Percentiles rank a stretch among this genome's conserved stretches.
phyloP scores from a whole-genome alignment of 371 early-diverging fungal genomes.

The Syncephalis fuscata region DNA sequence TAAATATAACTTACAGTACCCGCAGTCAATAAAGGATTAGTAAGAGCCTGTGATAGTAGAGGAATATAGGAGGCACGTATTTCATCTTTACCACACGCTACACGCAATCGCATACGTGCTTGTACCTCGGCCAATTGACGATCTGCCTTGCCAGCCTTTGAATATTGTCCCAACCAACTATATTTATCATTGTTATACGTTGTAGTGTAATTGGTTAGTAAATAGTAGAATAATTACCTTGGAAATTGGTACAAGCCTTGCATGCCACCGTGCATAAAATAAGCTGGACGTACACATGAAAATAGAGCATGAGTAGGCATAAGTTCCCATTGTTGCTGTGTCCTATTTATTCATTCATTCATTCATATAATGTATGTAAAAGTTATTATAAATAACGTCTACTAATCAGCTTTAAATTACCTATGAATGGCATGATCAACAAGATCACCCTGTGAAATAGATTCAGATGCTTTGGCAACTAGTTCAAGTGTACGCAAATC shows the following conservation, averaged over 20 bases:
- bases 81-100: slow-evolving; percentile 74
- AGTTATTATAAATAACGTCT: slow-evolving; percentile 1
- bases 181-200: too few relatives aligned
- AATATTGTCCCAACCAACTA: slow-evolving; percentile 90
- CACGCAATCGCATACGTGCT: slow-evolving; percentile 57
- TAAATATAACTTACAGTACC: slow-evolving; percentile 19
- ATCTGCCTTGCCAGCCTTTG: slow-evolving; percentile 54
- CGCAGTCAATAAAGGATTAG: slow-evolving; percentile 32
- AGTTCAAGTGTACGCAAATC: slow-evolving; percentile 21
- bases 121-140: slow-evolving; percentile 69
- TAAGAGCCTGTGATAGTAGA: slow-evolving; percentile 41
- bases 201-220: too few relatives aligned
- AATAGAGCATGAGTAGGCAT: slow-evolving; percentile 84
- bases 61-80: slow-evolving; percentile 74
- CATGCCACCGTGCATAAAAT: slow-evolving; percentile 45
- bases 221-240: slow-evolving; percentile 11
- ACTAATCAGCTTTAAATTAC: slow-evolving; percentile 18
- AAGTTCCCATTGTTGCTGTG: slow-evolving; percentile 62
- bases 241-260: slow-evolving; percentile 12
- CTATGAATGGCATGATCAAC: slow-evolving; percentile 69
- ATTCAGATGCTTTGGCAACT: slow-evolving; percentile 75
- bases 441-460: slow-evolving; percentile 76
- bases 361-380: slow-evolving; percentile 9
- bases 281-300: slow-evolving; percentile 80
- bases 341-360: too few relatives aligned